Evolutionary conservation across 2,329 filamentous ascomycete species (phyloP), one percentile per base, ranked within the genome.

Genomic region (Colletotrichum tamarilloi): DNA sequence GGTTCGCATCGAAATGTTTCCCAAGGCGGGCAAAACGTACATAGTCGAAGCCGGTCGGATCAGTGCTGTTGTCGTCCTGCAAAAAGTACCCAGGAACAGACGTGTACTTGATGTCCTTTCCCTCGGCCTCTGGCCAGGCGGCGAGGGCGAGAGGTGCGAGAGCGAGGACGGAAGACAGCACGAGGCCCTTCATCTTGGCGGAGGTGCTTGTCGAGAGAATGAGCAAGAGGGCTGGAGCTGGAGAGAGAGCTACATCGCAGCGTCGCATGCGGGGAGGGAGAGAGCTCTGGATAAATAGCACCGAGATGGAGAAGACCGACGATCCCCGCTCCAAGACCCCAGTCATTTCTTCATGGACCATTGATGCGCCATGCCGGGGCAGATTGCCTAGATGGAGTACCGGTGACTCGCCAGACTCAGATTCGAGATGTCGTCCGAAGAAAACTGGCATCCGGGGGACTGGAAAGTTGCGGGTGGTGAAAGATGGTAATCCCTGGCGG

Each of bases 1-100:
- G 28, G 0, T 5, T 24, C 19, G 28, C 19, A 16, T 11, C 12
- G 11, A 1, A 2, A 38, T 26, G 12, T 26, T 8, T 19, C 19
- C 11, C 46, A 9, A 28, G 5, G 16, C 5, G 12, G 70, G 6
- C 62, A 69, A 30, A 78, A 77, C 86, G 77, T 80, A 93, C 91
- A 78, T 93, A 93, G 81, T 93, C 90, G 80, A 93, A 93, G 2
- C 81, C 87, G 2, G 79, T 82, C 1, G 90, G 81, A 68, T 89
- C 82, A 0, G 91, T 93, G 4, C 83, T 77, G 0, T 84, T 77
- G 26, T 92, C 87, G 77, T 93, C 91, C 77, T 93, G 92, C 26
- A 90, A 82, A 77, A 93, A 93, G 80, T 91, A 90, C 0, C 90
- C 91, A 0, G 85, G 82, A 0, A 93, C 85, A 0, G 91, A 88